phyloP scores from a whole-genome alignment of 148 eudicot species.

The Cornus kousa region DNA sequence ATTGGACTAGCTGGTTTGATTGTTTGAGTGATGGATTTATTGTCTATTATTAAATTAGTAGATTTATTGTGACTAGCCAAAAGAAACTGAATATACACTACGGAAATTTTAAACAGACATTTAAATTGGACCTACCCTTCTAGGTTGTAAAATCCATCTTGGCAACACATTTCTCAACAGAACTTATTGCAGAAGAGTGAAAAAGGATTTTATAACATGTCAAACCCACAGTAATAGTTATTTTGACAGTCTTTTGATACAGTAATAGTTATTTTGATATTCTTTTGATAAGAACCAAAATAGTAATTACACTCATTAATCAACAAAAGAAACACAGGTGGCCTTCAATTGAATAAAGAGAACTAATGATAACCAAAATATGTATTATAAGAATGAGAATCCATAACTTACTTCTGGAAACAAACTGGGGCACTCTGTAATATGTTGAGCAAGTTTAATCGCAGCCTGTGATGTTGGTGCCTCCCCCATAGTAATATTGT shows the following conservation, averaged over 20 bases:
- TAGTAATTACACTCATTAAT: background rate
- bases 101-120: background rate
- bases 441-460: slow-evolving; percentile 72
- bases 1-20: background rate
- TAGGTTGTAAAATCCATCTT: too few relatives aligned
- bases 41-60: too few relatives aligned
- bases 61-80: too few relatives aligned
- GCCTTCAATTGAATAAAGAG: background rate
- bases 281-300: background rate
- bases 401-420: slow-evolving; percentile 75
- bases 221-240: background rate
- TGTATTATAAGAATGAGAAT: background rate
- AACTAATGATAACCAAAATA: background rate
- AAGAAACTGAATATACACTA: too few relatives aligned
- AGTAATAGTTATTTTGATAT: background rate
- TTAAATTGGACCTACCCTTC: background rate
- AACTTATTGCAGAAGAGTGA: background rate
- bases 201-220: background rate
- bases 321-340: background rate
- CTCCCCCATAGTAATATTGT: slow-evolving; percentile 89
- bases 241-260: too few relatives aligned
- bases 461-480: slow-evolving; percentile 80
- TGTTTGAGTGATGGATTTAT: too few relatives aligned
- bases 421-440: slow-evolving; percentile 79
- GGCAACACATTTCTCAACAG: too few relatives aligned